Evolutionary conservation across 2,329 filamentous ascomycete species (phyloP).

Genomic region (Westerdykella aurantiaca): DNA sequence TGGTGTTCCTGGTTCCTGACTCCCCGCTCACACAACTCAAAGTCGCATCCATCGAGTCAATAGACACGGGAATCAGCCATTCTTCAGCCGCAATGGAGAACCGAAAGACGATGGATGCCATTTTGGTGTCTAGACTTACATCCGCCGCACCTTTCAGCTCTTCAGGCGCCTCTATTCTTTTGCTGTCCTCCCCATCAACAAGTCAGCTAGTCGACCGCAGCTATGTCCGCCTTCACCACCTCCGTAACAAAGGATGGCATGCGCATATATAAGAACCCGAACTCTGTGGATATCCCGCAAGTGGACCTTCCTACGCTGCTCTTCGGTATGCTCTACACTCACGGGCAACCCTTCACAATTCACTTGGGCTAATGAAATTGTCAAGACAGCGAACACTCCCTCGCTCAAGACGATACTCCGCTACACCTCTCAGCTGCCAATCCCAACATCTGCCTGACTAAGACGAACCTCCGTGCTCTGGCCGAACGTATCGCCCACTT

Average conservation of each 20-base stretch:
- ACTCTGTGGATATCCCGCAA: constrained; percentile 15
- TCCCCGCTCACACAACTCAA: background rate
- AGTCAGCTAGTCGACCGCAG: background rate
- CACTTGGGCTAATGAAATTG: background rate
- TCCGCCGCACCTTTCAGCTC: background rate
- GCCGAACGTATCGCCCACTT: constrained; percentile 50
- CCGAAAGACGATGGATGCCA: background rate
- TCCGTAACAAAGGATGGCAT: constrained; percentile 5
- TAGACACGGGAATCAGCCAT: background rate
- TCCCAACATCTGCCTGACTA: constrained; percentile 50
- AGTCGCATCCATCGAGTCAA: background rate
- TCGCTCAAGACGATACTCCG: constrained; percentile 43
- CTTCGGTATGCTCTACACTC: constrained; percentile 20
- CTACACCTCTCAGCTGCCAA: constrained; percentile 53
- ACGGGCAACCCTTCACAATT: background rate
- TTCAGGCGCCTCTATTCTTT: background rate
- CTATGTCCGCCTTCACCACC: constrained; percentile 5
- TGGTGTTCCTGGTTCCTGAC: no score
- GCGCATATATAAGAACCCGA: constrained; percentile 11
- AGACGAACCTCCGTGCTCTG: constrained; percentile 44
- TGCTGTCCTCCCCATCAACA: background rate
- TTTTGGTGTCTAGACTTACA: background rate
- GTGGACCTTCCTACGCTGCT: constrained; percentile 31
- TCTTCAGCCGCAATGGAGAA: background rate
- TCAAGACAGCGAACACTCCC: constrained; percentile 15